These are phyloP conservation scores for Blastosporella zonata DNA, from an alignment of 1,284 basidiomycete species.

Conservation along the genomic window DNA sequence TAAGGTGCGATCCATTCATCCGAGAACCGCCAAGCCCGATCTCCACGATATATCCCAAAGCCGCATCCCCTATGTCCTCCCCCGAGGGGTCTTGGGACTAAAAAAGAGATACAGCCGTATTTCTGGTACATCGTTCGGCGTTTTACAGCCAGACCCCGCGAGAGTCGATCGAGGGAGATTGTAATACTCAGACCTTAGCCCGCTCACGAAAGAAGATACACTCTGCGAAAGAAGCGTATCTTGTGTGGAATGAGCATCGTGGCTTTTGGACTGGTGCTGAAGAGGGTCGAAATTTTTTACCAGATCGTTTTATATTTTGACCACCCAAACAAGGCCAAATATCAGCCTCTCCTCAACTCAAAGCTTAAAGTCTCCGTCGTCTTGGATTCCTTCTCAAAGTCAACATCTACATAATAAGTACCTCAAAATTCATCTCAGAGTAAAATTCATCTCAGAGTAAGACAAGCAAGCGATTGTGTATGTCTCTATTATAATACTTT, in stretches of 20 bases:
- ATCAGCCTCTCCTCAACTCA: too few relatives aligned
- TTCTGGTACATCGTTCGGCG: slow-evolving; percentile 51
- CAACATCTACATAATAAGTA: too few relatives aligned
- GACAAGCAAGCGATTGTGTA: too few relatives aligned
- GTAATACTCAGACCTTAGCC: slow-evolving; percentile 62
- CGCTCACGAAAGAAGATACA: slow-evolving; percentile 43
- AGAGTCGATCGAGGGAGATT: slow-evolving; percentile 51
- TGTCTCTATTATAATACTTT: too few relatives aligned
- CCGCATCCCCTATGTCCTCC: slow-evolving; percentile 10
- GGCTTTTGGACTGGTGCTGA: slow-evolving; percentile 46
- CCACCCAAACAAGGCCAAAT: background rate
- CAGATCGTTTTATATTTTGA: background rate
- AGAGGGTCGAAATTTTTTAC: background rate
- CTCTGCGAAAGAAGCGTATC: slow-evolving; percentile 15
- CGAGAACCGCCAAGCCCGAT: slow-evolving; percentile 19
- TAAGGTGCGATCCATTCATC: slow-evolving; percentile 13
- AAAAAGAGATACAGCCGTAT: slow-evolving; percentile 27
- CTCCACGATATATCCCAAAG: slow-evolving; percentile 26
- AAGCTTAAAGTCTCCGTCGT: too few relatives aligned
- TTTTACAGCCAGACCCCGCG: slow-evolving; percentile 45
- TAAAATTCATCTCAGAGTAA: too few relatives aligned
- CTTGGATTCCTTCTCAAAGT: too few relatives aligned
- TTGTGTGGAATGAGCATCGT: slow-evolving; percentile 50
- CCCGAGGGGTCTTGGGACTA: slow-evolving; percentile 17
- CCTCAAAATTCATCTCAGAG: too few relatives aligned